Conservation (phyloP, 1,284 basidiomycete genomes). For the Apiotrichum gracile region DNA sequence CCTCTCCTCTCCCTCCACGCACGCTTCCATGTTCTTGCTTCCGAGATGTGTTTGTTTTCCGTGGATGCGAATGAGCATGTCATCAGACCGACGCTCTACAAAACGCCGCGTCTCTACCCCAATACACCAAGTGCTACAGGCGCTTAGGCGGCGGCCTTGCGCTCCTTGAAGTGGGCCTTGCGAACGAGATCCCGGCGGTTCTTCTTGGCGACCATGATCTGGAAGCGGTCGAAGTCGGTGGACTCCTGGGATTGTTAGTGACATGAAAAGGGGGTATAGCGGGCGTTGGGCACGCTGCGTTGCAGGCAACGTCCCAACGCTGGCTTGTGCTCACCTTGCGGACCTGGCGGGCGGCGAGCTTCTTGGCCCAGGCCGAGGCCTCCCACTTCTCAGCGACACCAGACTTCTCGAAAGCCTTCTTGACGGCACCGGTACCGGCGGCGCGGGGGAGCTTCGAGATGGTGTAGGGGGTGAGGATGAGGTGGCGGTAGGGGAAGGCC, state of each 20-base stretch:
- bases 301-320: too few species aligned
- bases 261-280: too few species aligned
- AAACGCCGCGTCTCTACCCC: constrained; percentile 9
- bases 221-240: constrained; percentile 86
- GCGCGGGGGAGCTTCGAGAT: constrained; percentile 81
- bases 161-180: constrained; percentile 50
- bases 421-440: constrained; percentile 73
- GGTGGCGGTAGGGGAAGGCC: constrained; percentile 82
- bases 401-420: constrained; percentile 74
- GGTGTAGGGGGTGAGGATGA: constrained; percentile 82
- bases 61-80: constrained; percentile 18
- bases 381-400: constrained; percentile 60
- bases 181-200: constrained; percentile 49
- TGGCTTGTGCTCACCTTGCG: constrained; percentile 53
- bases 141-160: constrained; percentile 46
- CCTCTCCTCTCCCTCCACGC: background rate
- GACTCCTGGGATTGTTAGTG: constrained; percentile 47
- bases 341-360: constrained; percentile 68
- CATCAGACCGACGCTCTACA: constrained; percentile 18
- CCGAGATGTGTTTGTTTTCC: background rate
- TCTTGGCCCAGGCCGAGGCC: constrained; percentile 80
- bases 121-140: background rate
- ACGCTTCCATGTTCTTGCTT: background rate
- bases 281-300: too few species aligned
- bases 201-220: constrained; percentile 54